A percentile compares a stretch with the other conserved stretches of the same genome.
Evolutionary conservation across 768 basidiomycete genomes (phyloP).

Genomic region (Leccinum incarnatum): DNA sequence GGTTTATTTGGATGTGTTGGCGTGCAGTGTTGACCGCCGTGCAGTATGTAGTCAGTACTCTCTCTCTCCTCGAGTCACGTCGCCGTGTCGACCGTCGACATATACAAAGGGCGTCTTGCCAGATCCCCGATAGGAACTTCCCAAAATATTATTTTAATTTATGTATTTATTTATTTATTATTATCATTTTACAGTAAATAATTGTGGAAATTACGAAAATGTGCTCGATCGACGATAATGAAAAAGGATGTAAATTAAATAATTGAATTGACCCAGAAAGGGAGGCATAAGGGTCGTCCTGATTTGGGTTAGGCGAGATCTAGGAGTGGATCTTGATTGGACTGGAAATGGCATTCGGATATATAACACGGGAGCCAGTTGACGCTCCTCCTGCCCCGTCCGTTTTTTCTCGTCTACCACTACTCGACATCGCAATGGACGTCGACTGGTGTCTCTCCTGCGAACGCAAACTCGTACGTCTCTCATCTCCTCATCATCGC

Average conservation of each 20-base stretch:
- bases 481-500: not conserved
- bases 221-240: constrained; percentile 36
- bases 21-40: not conserved
- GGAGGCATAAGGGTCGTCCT: constrained; percentile 18
- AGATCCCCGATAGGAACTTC: constrained; percentile 1
- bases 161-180: constrained; percentile 3
- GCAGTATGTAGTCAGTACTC: not conserved
- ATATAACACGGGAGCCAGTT: constrained; percentile 27
- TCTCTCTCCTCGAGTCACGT: constrained; percentile 1
- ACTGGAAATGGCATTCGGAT: constrained; percentile 24
- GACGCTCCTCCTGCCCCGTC: constrained; percentile 13
- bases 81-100: constrained; percentile 10
- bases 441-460: constrained; percentile 73
- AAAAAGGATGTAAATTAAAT: constrained; percentile 32
- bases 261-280: constrained; percentile 26
- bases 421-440: constrained; percentile 43
- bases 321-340: constrained; percentile 18
- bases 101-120: not conserved
- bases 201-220: constrained; percentile 19
- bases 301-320: constrained; percentile 19
- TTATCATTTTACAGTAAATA: constrained; percentile 6
- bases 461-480: constrained; percentile 54
- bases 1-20: constrained; percentile 15
- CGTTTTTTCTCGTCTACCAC: constrained; percentile 12
- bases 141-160: constrained; percentile 4